Base-by-base conservation (phyloP, 495 filamentous ascomycete genomes). In the Podospora fimiseda region DNA sequence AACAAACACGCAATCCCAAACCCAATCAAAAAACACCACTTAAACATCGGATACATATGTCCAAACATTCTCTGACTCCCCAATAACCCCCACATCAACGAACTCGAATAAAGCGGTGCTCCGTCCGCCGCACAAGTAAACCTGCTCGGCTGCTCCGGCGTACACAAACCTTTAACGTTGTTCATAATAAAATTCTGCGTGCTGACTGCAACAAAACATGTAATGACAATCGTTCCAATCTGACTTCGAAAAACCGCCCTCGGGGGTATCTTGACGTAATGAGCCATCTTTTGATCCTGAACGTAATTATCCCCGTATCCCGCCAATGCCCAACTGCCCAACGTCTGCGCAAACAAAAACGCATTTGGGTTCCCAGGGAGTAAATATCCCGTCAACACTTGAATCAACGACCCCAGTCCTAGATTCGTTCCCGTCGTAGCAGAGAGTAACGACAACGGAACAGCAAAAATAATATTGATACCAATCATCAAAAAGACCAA, bases 11-110 rank as follows among this genome's bases (percentile, higher is more conserved):
- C 63, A 23, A 71, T 59, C 43, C 41, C 58, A n/a, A 53, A 42
- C 9, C 68, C 68, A 37, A 71, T 68, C 18, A 71, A 57, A 60
- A 71, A 71, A 23, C 66, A 71, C 66, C 67, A 71, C 54, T 68
- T 68, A 52, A 71, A 61, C 23, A 68, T 48, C n/a, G 68, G 67
- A 52, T 68, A 65, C 22, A 67, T 37, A 3, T 53, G 46, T 51
- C 65, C 61, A 61, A 71, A 71, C 64, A 71, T 71, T 21, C 65
- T 57, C 20, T 66, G 53, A 14, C 65, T 65, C 1, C 73, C 69
- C 16, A 72, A 56, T 6, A 70, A 56, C 3, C 66, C 67, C 59
- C 64, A 67, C 64, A 67, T 67, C n/a, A 67, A 48, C 15, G 60
- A 63, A 51, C 44, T 56, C 33, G 62, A 58, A 41, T 67, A 67